Conservation (phyloP, 2,329 filamentous ascomycete genomes). For the Cladophialophora yegresii region DNA sequence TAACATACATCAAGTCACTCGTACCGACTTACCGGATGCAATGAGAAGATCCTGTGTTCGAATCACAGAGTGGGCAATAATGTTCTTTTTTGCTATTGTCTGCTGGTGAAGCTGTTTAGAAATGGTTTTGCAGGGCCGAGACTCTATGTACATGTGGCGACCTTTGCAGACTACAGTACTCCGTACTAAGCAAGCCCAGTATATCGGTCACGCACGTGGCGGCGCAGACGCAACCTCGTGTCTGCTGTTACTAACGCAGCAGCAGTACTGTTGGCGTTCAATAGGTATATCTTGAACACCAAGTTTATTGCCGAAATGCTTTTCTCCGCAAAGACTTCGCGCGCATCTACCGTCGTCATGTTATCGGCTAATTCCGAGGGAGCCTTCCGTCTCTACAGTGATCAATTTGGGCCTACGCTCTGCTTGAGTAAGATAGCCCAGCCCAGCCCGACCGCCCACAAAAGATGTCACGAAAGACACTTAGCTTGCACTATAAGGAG, state of each 20-base stretch:
- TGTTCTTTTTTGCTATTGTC: not conserved
- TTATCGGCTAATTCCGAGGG: not conserved
- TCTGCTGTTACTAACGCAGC: no score
- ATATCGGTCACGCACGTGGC: no score
- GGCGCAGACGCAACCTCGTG: no score
- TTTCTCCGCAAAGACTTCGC: not conserved
- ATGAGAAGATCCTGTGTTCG: conserved; percentile 4
- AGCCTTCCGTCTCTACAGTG: no score
- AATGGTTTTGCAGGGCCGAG: no score
- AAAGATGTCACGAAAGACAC: not conserved
- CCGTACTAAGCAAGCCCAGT: no score
- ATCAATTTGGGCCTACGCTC: not conserved
- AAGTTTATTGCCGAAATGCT: not conserved
- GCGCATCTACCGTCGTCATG: not conserved
- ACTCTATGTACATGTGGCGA: no score
- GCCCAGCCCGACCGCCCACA: not conserved
- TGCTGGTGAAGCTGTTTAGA: no score
- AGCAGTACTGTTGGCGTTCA: not conserved
- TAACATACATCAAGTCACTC: conserved; percentile 28
- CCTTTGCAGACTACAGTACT: no score
- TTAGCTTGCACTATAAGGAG: no score
- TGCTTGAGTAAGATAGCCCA: not conserved
- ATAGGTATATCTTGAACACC: not conserved
- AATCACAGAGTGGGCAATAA: not conserved
- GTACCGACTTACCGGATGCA: conserved; percentile 19